Conservation (phyloP, 75 land plant species). For the Gnetum montanum region DNA sequence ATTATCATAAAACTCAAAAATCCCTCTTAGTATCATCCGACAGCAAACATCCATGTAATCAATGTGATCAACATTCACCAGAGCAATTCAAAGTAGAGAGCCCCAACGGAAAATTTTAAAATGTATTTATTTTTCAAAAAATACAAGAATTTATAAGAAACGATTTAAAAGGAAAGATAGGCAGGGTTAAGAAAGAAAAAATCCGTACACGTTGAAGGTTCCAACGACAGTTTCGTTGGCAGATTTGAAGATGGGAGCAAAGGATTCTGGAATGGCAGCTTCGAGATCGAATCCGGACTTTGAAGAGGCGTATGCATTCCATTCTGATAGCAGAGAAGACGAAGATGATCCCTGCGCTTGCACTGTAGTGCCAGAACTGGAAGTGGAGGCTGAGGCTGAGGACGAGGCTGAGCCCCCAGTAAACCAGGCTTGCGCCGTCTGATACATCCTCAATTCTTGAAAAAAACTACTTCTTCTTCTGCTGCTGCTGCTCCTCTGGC, state of each 20-base stretch:
- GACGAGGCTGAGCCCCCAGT: no score
- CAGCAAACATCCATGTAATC: no score
- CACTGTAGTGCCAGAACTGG: no score
- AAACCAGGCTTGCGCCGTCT: no score
- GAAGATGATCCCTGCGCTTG: conserved; percentile 28
- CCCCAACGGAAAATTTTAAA: neutral
- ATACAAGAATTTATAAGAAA: neutral
- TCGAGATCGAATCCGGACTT: conserved; percentile 46
- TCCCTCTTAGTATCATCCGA: no score
- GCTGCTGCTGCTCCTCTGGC: no score
- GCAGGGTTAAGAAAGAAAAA: neutral
- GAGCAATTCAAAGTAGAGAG: neutral
- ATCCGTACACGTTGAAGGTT: conserved; percentile 66
- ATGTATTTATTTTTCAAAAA: neutral
- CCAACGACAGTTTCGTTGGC: conserved; percentile 68
- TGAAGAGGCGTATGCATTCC: conserved; percentile 85
- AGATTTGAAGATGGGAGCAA: conserved; percentile 36
- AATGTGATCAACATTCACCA: no score
- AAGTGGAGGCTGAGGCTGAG: no score
- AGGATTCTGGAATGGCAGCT: conserved; percentile 48
- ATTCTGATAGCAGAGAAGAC: conserved; percentile 73
- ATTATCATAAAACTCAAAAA: no score
- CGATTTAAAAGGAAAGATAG: neutral
- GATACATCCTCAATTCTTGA: no score
- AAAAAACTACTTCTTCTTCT: no score